Conservation (phyloP, 148 eudicot genomes). For the Rhododendron molle region DNA sequence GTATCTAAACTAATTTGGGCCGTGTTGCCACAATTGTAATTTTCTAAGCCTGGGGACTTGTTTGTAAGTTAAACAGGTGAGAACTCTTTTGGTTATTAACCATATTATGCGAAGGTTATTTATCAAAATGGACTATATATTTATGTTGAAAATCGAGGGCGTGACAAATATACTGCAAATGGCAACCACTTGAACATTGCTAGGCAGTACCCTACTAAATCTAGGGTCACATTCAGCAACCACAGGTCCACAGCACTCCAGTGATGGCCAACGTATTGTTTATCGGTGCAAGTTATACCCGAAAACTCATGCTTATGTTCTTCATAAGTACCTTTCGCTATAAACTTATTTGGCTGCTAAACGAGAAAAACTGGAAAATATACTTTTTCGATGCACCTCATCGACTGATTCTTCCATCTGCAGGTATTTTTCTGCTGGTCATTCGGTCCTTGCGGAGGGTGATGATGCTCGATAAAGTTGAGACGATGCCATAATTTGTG, state of each 20-base stretch:
- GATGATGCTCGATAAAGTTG: constrained; percentile 78
- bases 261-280: constrained; percentile 65
- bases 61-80: too few species aligned
- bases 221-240: constrained; percentile 59
- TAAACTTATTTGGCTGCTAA: background rate
- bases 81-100: too few species aligned
- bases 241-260: constrained; percentile 66
- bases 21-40: too few species aligned
- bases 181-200: constrained; percentile 86
- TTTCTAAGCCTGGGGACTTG: too few species aligned
- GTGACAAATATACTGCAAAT: constrained; percentile 84
- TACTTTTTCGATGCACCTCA: background rate
- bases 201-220: constrained; percentile 69
- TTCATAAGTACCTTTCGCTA: background rate
- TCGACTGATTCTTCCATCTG: constrained; percentile 11
- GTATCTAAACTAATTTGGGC: too few species aligned
- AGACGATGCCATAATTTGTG: constrained; percentile 53
- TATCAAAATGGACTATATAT: too few species aligned
- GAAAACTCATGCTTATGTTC: background rate
- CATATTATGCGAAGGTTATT: too few species aligned
- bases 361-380: background rate
- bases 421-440: constrained; percentile 72
- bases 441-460: constrained; percentile 79
- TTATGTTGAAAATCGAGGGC: too few species aligned
- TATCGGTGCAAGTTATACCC: constrained; percentile 66